Evolutionary conservation across 192 early-diverging fungal species (phyloP).

Genomic region (Rhizophagus sp.): DNA sequence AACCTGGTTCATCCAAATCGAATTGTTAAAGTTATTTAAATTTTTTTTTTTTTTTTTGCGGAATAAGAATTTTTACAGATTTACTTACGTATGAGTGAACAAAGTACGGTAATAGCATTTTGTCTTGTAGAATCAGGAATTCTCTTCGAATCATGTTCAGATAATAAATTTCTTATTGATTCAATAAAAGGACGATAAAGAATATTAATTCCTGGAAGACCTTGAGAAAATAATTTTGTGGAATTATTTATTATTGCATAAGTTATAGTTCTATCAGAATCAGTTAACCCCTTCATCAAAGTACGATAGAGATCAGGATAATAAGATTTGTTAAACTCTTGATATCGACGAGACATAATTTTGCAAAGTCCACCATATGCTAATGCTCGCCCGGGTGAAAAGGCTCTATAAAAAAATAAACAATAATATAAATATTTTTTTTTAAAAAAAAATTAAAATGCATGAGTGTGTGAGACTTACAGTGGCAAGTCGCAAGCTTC

Average conservation of each 20-base stretch:
- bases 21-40: neutral
- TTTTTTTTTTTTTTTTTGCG: too few species aligned
- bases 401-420: conserved; percentile 49
- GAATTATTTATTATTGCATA: conserved; percentile 71
- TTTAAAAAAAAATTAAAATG: neutral
- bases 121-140: conserved; percentile 50
- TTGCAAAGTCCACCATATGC: conserved; percentile 74
- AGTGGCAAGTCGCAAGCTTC: conserved; percentile 61
- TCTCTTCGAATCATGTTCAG: neutral
- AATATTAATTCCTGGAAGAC: conserved; percentile 68
- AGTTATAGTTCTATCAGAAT: conserved; percentile 56
- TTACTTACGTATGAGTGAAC: conserved; percentile 41
- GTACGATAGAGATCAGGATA: conserved; percentile 69
- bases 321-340: conserved; percentile 54
- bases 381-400: conserved; percentile 59
- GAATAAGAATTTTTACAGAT: conserved; percentile 7
- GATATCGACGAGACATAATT: conserved; percentile 72
- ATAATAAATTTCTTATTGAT: conserved; percentile 62
- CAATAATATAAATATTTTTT: neutral
- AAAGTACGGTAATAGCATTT: conserved; percentile 43
- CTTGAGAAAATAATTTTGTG: conserved; percentile 62
- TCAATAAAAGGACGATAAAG: conserved; percentile 66
- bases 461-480: conserved; percentile 38
- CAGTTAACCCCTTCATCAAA: conserved; percentile 50
- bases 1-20: neutral